Conservation (phyloP, 345 rosid species). For the Sisymbrium irio region DNA sequence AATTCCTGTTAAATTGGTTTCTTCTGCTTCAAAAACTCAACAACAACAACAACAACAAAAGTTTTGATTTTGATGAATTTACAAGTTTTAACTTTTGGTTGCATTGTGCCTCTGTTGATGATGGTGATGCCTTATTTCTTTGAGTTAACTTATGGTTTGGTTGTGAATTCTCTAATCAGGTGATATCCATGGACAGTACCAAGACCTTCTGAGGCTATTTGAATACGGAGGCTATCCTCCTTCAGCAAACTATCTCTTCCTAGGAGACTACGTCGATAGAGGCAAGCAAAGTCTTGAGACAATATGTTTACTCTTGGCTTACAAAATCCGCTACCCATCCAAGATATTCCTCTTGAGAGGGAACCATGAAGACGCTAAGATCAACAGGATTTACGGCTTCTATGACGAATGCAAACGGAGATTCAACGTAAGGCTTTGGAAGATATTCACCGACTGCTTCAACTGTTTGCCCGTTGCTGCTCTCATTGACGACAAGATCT, state of each 20-base stretch:
- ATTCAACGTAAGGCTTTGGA: conserved; percentile 95
- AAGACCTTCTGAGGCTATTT: conserved; percentile 82
- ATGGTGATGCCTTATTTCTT: background rate
- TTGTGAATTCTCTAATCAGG: conserved; percentile 40
- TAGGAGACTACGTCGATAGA: conserved; percentile 95
- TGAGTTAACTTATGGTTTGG: background rate
- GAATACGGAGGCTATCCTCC: conserved; percentile 94
- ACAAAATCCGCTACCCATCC: conserved; percentile 81
- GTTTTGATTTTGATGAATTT: conserved; percentile 19
- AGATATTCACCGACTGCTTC: conserved; percentile 89
- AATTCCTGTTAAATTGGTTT: background rate
- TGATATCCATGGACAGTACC: conserved; percentile 95
- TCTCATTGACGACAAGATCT: conserved; percentile 78
- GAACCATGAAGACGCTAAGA: conserved; percentile 98
- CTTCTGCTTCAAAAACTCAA: background rate
- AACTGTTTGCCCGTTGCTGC: conserved; percentile 94
- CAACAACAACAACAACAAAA: no score
- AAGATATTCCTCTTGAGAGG: conserved; percentile 79
- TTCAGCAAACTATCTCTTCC: conserved; percentile 82
- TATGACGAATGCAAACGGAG: conserved; percentile 98
- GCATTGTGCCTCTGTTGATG: background rate
- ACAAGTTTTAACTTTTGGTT: conserved; percentile 11
- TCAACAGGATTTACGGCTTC: conserved; percentile 91
- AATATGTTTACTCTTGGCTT: conserved; percentile 89
- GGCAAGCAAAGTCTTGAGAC: conserved; percentile 99